Evolutionary conservation across 1,284 basidiomycete genomes (phyloP).

Genomic region (Cystodermella granulosa): DNA sequence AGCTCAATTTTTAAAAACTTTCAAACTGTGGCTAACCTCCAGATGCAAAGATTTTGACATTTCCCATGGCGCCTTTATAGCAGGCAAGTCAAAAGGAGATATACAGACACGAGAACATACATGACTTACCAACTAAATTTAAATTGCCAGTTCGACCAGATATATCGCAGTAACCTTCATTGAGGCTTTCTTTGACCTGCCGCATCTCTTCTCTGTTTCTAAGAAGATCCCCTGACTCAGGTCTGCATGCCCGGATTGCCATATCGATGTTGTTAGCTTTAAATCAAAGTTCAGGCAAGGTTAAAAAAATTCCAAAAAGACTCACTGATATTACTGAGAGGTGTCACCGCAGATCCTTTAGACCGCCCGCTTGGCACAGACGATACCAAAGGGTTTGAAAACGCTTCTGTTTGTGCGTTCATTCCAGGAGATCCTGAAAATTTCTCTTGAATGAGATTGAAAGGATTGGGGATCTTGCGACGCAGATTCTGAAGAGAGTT

Average conservation of each 20-base stretch:
- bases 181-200: conserved; percentile 67
- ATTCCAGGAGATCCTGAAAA: too few species aligned
- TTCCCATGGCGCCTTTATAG: conserved; percentile 54
- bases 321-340: conserved; percentile 58
- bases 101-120: background rate
- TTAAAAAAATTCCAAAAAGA: conserved; percentile 1
- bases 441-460: too few species aligned
- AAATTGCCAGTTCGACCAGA: conserved; percentile 66
- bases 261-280: conserved; percentile 66
- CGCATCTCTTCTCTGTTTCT: conserved; percentile 65
- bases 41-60: conserved; percentile 64
- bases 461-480: conserved; percentile 10
- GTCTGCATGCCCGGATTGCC: conserved; percentile 73
- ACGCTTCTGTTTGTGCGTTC: too few species aligned
- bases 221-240: conserved; percentile 60
- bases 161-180: conserved; percentile 80
- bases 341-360: conserved; percentile 44
- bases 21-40: conserved; percentile 56
- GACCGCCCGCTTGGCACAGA: conserved; percentile 10
- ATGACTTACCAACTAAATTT: conserved; percentile 50
- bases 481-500: conserved; percentile 15
- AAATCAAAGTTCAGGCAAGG: too few species aligned
- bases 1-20: too few species aligned
- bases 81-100: background rate
- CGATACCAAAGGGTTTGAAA: too few species aligned